Evolutionary conservation across 768 basidiomycete species (phyloP).

Genomic region (Boletus sp.): DNA sequence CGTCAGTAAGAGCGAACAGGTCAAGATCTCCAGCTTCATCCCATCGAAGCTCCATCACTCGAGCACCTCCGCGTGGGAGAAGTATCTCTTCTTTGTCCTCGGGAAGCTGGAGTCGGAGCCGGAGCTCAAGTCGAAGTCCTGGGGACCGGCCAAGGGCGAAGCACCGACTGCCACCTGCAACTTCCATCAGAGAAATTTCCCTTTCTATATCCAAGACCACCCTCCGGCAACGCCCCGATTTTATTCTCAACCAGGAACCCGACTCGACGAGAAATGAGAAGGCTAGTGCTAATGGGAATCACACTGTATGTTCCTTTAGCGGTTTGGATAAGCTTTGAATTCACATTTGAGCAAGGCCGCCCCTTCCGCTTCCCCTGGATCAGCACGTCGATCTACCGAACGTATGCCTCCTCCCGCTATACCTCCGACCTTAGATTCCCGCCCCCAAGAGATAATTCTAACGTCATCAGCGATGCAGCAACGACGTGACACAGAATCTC

Average conservation of each 20-base stretch:
- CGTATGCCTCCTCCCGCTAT: slow-evolving; percentile 32
- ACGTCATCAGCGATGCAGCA: slow-evolving; percentile 8
- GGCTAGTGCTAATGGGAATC: slow-evolving; percentile 35
- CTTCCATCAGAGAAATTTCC: slow-evolving; percentile 36
- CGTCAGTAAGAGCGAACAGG: slow-evolving; percentile 40
- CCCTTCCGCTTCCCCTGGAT: slow-evolving; percentile 20
- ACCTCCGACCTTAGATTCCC: slow-evolving; percentile 19
- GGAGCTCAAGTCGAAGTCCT: slow-evolving; percentile 51
- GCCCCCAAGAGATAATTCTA: slow-evolving; percentile 8
- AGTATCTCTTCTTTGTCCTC: slow-evolving; percentile 56
- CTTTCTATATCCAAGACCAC: slow-evolving; percentile 32
- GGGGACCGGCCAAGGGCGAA: slow-evolving; percentile 49
- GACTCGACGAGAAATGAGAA: slow-evolving; percentile 36
- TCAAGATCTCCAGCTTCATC: slow-evolving; percentile 45
- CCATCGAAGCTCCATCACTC: slow-evolving; percentile 36
- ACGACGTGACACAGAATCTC: slow-evolving; percentile 19
- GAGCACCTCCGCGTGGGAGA: slow-evolving; percentile 36
- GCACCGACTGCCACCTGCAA: slow-evolving; percentile 58
- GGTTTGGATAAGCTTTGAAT: not conserved
- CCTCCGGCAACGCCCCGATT: slow-evolving; percentile 20
- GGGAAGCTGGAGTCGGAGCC: slow-evolving; percentile 53
- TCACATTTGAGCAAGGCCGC: slow-evolving; percentile 21
- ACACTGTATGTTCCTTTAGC: slow-evolving; percentile 23
- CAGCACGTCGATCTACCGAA: slow-evolving; percentile 24
- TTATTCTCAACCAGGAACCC: slow-evolving; percentile 19